These are phyloP conservation scores for Allium fistulosum DNA, from an alignment of 106 monocot genomes.

Conservation along the genomic window DNA sequence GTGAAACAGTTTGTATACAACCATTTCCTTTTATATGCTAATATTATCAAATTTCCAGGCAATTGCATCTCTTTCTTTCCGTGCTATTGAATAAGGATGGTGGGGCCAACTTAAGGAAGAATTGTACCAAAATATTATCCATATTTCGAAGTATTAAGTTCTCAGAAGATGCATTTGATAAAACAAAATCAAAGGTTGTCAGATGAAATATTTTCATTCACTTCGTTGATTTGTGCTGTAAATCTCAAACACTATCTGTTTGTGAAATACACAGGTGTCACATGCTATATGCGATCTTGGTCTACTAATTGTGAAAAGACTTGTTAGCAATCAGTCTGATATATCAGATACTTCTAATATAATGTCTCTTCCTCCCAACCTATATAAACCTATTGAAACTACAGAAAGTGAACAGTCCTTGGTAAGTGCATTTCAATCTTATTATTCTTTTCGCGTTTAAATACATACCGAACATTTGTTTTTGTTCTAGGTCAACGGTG, in stretches of 20 bases:
- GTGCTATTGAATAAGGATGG: constrained; percentile 64
- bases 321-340: constrained; percentile 36
- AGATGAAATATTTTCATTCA: background rate
- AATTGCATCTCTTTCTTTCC: constrained; percentile 78
- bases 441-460: background rate
- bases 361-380: constrained; percentile 49
- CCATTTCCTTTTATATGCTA: constrained; percentile 1
- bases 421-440: constrained; percentile 33
- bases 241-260: background rate
- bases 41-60: constrained; percentile 28
- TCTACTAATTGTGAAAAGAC: constrained; percentile 52
- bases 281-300: constrained; percentile 85
- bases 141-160: constrained; percentile 72
- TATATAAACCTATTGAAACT: constrained; percentile 50
- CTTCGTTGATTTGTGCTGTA: background rate
- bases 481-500: constrained; percentile 26
- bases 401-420: constrained; percentile 25
- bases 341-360: constrained; percentile 14
- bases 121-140: constrained; percentile 38
- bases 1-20: too few species aligned
- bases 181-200: constrained; percentile 58
- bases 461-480: background rate
- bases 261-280: constrained; percentile 35
- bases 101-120: constrained; percentile 37
- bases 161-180: constrained; percentile 73